These are phyloP conservation scores for Papiliotrema nemorosa DNA, from an alignment of 1,284 basidiomycete genomes.

Conservation along the genomic window DNA sequence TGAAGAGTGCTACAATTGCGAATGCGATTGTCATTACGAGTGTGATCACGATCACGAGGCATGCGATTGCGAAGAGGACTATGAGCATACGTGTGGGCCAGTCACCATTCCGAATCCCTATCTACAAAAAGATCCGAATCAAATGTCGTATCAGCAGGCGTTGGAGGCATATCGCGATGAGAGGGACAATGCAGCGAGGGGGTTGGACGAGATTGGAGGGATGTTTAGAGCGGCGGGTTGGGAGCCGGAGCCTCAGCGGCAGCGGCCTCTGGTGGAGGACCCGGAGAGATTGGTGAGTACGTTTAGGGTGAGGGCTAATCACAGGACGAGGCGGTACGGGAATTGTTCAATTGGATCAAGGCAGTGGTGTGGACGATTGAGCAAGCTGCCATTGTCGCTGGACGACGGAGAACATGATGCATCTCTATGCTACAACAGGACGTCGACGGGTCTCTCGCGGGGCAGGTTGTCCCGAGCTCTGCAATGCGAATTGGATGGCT, in stretches of 20 bases:
- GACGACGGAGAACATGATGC: constrained; percentile 16
- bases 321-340: constrained; percentile 45
- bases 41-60: constrained; percentile 14
- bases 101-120: constrained; percentile 18
- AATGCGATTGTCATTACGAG: constrained; percentile 22
- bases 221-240: constrained; percentile 12
- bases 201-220: constrained; percentile 10
- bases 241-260: neutral
- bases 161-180: constrained; percentile 9
- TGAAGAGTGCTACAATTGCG: constrained; percentile 32
- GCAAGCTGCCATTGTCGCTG: constrained; percentile 46
- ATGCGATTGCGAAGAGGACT: constrained; percentile 8
- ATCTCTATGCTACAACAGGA: constrained; percentile 1
- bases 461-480: constrained; percentile 19
- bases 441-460: constrained; percentile 20
- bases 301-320: neutral
- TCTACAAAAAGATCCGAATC: constrained; percentile 2
- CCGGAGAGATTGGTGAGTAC: constrained; percentile 39
- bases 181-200: constrained; percentile 5
- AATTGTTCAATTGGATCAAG: constrained; percentile 51
- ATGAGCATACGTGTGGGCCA: constrained; percentile 12
- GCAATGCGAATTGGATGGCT: constrained; percentile 79
- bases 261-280: constrained; percentile 32
- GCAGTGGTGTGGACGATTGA: constrained; percentile 49
- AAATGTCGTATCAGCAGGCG: constrained; percentile 10